Percentiles rank a stretch among this genome's conserved stretches.
Conservation (phyloP, 2,329 filamentous ascomycete species). For the Mycocentrospora acerina region DNA sequence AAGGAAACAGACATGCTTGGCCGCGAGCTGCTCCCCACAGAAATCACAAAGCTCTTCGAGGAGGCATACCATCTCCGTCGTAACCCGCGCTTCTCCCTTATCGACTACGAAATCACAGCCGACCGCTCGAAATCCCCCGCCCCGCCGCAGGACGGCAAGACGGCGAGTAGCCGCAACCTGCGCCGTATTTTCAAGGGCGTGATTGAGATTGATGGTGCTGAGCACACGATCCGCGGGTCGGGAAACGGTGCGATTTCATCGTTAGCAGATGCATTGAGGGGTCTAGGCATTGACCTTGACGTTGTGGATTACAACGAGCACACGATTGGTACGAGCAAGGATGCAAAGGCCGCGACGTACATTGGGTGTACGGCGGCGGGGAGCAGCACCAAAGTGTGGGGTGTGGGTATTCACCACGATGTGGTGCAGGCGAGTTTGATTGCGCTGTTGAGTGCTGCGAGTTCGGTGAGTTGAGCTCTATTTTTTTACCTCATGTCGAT, state of each 20-base stretch:
- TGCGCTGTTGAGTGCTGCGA: conserved; percentile 81
- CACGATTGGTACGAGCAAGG: conserved; percentile 76
- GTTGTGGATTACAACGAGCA: conserved; percentile 97
- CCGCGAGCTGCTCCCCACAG: conserved; percentile 78
- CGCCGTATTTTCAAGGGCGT: conserved; percentile 83
- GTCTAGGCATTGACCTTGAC: conserved; percentile 81
- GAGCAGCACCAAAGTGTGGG: conserved; percentile 76
- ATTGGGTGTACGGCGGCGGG: conserved; percentile 79
- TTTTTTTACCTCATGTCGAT: background rate
- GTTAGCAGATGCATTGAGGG: conserved; percentile 76
- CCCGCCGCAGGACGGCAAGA: conserved; percentile 67
- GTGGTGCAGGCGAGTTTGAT: conserved; percentile 87
- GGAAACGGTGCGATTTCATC: conserved; percentile 92
- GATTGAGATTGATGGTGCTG: conserved; percentile 75
- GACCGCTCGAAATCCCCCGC: conserved; percentile 78
- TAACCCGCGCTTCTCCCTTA: conserved; percentile 80
- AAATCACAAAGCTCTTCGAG: conserved; percentile 89
- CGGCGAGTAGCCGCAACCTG: conserved; percentile 74
- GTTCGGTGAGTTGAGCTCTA: conserved; percentile 64
- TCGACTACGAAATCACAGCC: conserved; percentile 88
- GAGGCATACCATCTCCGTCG: conserved; percentile 80
- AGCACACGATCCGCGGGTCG: conserved; percentile 75
- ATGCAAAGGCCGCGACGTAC: conserved; percentile 92
- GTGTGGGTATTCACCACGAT: conserved; percentile 88
- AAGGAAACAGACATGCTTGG: conserved; percentile 75